Evolutionary conservation across 257 asterid species (phyloP).

Genomic region (Striga asiatica): DNA sequence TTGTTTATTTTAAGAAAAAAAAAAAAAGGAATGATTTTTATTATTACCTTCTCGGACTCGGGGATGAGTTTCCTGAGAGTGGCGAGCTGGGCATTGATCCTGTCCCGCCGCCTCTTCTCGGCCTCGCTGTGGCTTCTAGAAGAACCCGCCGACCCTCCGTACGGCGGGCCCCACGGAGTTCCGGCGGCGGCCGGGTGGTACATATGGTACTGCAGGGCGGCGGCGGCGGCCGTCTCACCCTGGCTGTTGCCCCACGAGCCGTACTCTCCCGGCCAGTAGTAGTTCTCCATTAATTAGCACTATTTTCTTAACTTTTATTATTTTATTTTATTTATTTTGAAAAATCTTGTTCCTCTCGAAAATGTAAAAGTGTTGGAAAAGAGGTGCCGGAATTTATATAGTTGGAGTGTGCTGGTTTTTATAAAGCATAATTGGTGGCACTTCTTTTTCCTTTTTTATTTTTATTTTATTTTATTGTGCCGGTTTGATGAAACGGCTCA

Average conservation of each 20-base stretch:
- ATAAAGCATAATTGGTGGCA: no score
- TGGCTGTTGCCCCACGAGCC: slow-evolving; percentile 3
- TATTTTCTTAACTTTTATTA: no score
- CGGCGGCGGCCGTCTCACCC: slow-evolving; percentile 7
- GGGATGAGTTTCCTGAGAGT: slow-evolving; percentile 72
- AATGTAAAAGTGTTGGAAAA: no score
- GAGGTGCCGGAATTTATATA: no score
- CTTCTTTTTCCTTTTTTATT: no score
- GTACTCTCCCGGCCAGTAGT: slow-evolving; percentile 19
- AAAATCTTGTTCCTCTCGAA: no score
- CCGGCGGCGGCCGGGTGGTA: slow-evolving; percentile 17
- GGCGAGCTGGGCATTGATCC: slow-evolving; percentile 75
- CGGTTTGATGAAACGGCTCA: no score
- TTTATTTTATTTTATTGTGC: no score
- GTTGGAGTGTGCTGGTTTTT: no score
- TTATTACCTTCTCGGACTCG: slow-evolving; percentile 71
- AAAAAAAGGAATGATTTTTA: no score
- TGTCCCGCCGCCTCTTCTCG: slow-evolving; percentile 76
- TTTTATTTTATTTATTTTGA: no score
- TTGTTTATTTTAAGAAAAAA: no score
- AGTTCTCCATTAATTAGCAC: slow-evolving; percentile 48
- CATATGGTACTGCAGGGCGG: slow-evolving; percentile 11
- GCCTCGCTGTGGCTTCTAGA: slow-evolving; percentile 79
- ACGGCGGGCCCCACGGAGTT: slow-evolving; percentile 22
- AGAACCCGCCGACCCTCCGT: slow-evolving; percentile 23